Conservation (phyloP, 176 grass and related monocot genomes). For the Musa schizocarpa region DNA sequence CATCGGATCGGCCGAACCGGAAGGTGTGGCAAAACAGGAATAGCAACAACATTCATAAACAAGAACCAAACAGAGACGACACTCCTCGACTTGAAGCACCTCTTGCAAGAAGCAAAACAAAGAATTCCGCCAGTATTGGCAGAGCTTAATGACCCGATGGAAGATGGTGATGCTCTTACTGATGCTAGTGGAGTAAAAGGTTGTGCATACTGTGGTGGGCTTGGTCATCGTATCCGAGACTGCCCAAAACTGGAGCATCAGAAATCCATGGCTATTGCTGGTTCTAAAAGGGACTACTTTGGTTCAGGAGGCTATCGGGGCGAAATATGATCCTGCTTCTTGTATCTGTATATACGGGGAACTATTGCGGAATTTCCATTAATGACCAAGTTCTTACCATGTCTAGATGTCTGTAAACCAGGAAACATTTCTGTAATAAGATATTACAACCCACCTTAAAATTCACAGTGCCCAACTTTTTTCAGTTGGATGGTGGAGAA, state of each 20-base stretch:
- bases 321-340: constrained; percentile 50
- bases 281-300: constrained; percentile 73
- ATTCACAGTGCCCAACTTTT: no score
- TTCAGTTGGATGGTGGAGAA: no score
- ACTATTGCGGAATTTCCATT: no score
- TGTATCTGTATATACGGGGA: background rate
- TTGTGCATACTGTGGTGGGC: constrained; percentile 84
- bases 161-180: constrained; percentile 60
- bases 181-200: constrained; percentile 82
- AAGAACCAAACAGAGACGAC: constrained; percentile 89
- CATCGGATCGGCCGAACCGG: constrained; percentile 94
- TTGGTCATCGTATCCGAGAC: constrained; percentile 75
- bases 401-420: no score
- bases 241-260: constrained; percentile 95
- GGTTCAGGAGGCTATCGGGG: constrained; percentile 72
- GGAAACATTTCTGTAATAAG: no score
- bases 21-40: constrained; percentile 78
- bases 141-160: constrained; percentile 69
- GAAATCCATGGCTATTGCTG: constrained; percentile 70
- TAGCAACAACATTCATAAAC: constrained; percentile 97
- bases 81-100: constrained; percentile 78
- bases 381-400: no score
- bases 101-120: constrained; percentile 85
- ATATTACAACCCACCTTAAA: no score
- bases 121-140: constrained; percentile 85